Conservation (phyloP, 1,284 basidiomycete genomes). For the Ganoderma sp. region DNA sequence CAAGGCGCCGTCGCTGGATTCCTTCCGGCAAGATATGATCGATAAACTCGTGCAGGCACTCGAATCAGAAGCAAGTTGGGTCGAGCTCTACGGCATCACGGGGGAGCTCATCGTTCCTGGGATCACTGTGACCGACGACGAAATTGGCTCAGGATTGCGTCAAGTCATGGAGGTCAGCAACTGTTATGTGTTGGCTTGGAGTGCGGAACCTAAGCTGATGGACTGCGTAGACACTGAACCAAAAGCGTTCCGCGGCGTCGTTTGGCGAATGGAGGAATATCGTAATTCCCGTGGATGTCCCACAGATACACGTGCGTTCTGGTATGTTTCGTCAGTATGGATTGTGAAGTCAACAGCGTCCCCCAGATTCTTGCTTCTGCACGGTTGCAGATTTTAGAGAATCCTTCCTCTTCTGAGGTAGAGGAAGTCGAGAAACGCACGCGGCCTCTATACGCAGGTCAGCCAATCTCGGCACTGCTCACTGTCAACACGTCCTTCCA, state of each 20-base stretch:
- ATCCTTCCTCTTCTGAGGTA: slow-evolving; percentile 33
- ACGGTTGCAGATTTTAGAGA: slow-evolving; percentile 56
- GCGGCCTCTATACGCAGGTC: slow-evolving; percentile 72
- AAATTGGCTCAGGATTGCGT: slow-evolving; percentile 45
- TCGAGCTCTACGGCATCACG: slow-evolving; percentile 68
- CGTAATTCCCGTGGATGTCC: slow-evolving; percentile 82
- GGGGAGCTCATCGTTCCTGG: slow-evolving; percentile 68
- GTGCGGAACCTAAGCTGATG: background rate
- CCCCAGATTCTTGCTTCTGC: slow-evolving; percentile 74
- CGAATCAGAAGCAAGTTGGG: slow-evolving; percentile 67
- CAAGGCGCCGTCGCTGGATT: slow-evolving; percentile 37
- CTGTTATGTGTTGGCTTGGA: background rate
- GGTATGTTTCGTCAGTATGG: background rate
- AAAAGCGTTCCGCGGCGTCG: slow-evolving; percentile 45
- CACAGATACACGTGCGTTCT: slow-evolving; percentile 72
- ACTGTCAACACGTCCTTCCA: slow-evolving; percentile 73
- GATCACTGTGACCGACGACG: slow-evolving; percentile 43
- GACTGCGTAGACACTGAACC: slow-evolving; percentile 47
- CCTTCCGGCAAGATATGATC: slow-evolving; percentile 49
- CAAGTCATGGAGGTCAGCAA: slow-evolving; percentile 40
- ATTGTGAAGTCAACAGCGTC: slow-evolving; percentile 10
- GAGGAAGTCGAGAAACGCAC: slow-evolving; percentile 37
- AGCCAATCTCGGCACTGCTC: slow-evolving; percentile 71
- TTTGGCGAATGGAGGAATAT: slow-evolving; percentile 66
- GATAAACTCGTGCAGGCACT: slow-evolving; percentile 61